These are phyloP conservation scores for Diatrype stigma DNA, from an alignment of 2,329 filamentous ascomycete genomes.

Conservation along the genomic window DNA sequence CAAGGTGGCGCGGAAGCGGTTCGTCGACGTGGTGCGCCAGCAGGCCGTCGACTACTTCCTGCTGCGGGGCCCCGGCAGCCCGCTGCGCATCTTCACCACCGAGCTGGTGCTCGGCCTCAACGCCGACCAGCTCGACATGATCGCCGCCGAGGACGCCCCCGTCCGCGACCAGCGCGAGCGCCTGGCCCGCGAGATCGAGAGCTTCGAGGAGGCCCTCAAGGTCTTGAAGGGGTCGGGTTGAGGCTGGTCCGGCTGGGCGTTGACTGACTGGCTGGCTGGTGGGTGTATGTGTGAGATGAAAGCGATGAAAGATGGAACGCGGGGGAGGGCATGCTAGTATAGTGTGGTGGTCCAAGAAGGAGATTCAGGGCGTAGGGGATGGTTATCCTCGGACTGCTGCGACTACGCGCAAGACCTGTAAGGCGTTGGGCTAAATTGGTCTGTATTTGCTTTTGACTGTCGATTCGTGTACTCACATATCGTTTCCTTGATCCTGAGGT, in stretches of 20 bases:
- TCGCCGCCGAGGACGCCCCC: constrained; percentile 53
- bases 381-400: no score
- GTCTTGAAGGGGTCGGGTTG: constrained; percentile 21
- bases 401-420: no score
- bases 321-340: no score
- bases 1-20: constrained; percentile 54
- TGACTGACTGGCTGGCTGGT: no score
- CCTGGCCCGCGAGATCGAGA: constrained; percentile 42
- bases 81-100: constrained; percentile 49
- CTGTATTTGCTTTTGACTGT: no score
- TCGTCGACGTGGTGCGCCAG: constrained; percentile 58
- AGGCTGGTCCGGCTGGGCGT: no score
- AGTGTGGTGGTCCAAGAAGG: no score
- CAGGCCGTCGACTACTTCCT: constrained; percentile 55
- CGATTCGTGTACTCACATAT: no score
- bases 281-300: not conserved
- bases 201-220: constrained; percentile 34
- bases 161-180: constrained; percentile 36
- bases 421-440: no score
- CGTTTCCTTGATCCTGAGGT: no score
- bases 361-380: no score
- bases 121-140: constrained; percentile 43
- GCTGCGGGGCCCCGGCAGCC: constrained; percentile 43
- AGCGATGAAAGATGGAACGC: no score
- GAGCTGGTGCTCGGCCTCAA: constrained; percentile 45